A percentile compares a stretch with the other conserved stretches of the same genome.
These are phyloP conservation scores for Prunus fruticosa DNA, from an alignment of 306 rosid species.

Conservation along the genomic window DNA sequence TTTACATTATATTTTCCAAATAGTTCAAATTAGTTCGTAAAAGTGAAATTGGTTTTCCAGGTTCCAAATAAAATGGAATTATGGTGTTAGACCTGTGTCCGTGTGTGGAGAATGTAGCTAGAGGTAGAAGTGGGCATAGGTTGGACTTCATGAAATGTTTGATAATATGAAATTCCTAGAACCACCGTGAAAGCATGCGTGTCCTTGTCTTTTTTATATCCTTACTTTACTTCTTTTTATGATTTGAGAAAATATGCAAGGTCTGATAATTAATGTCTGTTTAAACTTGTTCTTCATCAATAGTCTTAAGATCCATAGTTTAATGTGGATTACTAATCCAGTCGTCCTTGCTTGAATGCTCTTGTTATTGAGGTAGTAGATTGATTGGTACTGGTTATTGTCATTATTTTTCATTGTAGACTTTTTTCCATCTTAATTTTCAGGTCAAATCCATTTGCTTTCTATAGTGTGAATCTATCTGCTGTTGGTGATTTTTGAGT, in stretches of 20 bases:
- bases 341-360: background rate
- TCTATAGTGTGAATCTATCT: constrained; percentile 26
- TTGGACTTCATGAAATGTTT: background rate
- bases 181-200: background rate
- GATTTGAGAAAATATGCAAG: background rate
- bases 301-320: background rate
- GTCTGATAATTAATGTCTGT: background rate
- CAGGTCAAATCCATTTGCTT: constrained; percentile 45
- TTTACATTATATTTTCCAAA: background rate
- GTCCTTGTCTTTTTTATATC: background rate
- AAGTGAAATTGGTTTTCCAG: background rate
- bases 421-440: constrained; percentile 25
- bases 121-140: background rate
- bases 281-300: background rate
- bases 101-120: background rate
- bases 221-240: background rate
- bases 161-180: background rate
- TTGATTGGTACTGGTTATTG: background rate
- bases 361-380: constrained; percentile 5
- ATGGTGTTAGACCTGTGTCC: background rate
- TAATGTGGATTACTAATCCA: background rate
- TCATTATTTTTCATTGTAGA: background rate
- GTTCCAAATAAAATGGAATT: background rate
- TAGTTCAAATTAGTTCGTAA: background rate
- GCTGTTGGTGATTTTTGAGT: constrained; percentile 19